Base-by-base conservation (phyloP, 2,329 filamentous ascomycete genomes). In the Microsporum audouinii region DNA sequence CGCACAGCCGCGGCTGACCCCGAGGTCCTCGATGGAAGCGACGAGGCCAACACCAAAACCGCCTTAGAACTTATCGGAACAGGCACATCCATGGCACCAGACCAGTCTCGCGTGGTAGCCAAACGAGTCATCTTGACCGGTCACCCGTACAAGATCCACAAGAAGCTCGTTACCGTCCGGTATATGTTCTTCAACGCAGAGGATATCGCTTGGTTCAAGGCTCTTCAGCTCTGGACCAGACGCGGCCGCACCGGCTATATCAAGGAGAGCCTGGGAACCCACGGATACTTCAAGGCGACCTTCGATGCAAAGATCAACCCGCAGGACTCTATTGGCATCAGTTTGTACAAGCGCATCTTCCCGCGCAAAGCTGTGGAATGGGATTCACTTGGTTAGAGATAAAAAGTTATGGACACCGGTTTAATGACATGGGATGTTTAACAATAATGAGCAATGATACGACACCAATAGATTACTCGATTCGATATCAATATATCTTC, bases 161-260 rank as follows among this genome's bases (percentile, higher is more conserved):
- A 96, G 82, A 91, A 88, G 75, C 81, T 99, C 29, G 94, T 99
- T 63, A 99, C 95, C 0, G 87, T 99, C 55, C 87, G 94, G 34
- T 99, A 99, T 82, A 99, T 99, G 95, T 99, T 99, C 82, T 99
- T 99, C 84, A 95, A 92, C 79, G 81, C 88, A 57, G 89, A 92
- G 69, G 95, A 99, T 66, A 89, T 99, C 36, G 85, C 88, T 67
- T 99, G 94, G 91, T 99, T 97, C 83, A 95, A 96, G 79, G 92
- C 92, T 0, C 74, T 99, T 71, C 92, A 94, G 63, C 76, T 99
- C 65, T 99, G 92, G 91, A 99, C 94, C 3, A 89, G 85, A 77
- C 79, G 92, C 34, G 94, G 94, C 5, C 81, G 94, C 64, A 89
- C 85, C 66, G 94, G 94, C 6, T 96, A 86, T 73, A 85, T 99